Percentiles rank a stretch among this genome's conserved stretches.
These are phyloP conservation scores for Zygosaccharomyces kombuchaensis DNA, from an alignment of 805 yeast species.

Conservation along the genomic window DNA sequence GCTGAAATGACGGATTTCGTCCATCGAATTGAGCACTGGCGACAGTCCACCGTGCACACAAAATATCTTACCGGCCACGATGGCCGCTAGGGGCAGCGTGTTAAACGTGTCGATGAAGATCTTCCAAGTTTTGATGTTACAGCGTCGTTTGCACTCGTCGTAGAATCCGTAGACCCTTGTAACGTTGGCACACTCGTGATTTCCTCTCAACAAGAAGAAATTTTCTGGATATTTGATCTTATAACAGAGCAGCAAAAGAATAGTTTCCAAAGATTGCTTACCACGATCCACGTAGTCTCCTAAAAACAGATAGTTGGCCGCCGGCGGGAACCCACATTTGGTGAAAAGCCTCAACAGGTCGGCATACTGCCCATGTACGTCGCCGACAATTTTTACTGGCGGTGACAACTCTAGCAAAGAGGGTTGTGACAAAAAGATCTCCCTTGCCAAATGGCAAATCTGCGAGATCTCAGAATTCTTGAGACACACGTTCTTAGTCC, in stretches of 20 bases:
- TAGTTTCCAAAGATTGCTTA: slow-evolving; percentile 91
- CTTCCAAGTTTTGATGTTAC: slow-evolving; percentile 92
- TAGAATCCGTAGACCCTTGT: slow-evolving; percentile 96
- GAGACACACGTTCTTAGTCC: slow-evolving; percentile 83
- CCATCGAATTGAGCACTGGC: slow-evolving; percentile 60
- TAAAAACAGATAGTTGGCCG: slow-evolving; percentile 82
- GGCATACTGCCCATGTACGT: slow-evolving; percentile 94
- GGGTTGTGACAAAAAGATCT: slow-evolving; percentile 86
- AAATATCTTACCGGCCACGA: slow-evolving; percentile 91
- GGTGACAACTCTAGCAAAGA: slow-evolving; percentile 77
- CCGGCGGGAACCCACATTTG: slow-evolving; percentile 96
- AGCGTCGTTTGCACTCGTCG: slow-evolving; percentile 94
- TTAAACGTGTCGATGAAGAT: slow-evolving; percentile 91
- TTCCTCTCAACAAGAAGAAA: slow-evolving; percentile 87
- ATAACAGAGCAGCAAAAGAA: slow-evolving; percentile 79
- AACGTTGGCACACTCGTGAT: slow-evolving; percentile 96
- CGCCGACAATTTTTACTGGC: slow-evolving; percentile 83
- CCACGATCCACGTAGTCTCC: slow-evolving; percentile 99
- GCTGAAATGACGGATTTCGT: slow-evolving; percentile 64
- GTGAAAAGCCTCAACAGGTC: slow-evolving; percentile 88
- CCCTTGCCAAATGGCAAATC: slow-evolving; percentile 84
- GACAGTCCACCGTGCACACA: slow-evolving; percentile 84
- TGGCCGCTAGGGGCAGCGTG: slow-evolving; percentile 91
- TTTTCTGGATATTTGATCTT: slow-evolving; percentile 96
- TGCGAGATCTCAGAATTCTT: slow-evolving; percentile 85